These are phyloP conservation scores for Insectozyma bohioensis DNA, from an alignment of 1,139 yeast genomes.

Conservation along the genomic window DNA sequence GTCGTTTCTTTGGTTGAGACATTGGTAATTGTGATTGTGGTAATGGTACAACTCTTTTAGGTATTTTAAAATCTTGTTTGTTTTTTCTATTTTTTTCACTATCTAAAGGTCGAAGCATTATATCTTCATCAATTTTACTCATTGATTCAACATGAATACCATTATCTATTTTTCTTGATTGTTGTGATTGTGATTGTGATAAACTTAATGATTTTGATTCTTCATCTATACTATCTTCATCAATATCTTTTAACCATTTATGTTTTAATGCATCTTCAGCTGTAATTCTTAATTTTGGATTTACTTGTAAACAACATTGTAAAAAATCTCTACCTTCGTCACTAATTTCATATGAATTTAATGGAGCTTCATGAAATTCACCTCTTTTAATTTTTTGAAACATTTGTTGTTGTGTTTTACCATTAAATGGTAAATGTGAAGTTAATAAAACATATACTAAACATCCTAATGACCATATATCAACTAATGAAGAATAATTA, in stretches of 20 bases:
- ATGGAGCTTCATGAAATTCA: conserved; percentile 76
- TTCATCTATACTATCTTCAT: conserved; percentile 26
- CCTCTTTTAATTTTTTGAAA: conserved; percentile 76
- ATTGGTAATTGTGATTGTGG: conserved; percentile 39
- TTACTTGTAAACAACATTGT: conserved; percentile 65
- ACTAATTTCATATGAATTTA: conserved; percentile 66
- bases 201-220: conserved; percentile 51
- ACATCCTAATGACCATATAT: conserved; percentile 92
- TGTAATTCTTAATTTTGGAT: conserved; percentile 67
- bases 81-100: conserved; percentile 23
- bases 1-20: conserved; percentile 13
- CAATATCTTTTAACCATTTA: conserved; percentile 54
- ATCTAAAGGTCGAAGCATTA: conserved; percentile 46
- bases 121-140: conserved; percentile 45
- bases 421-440: conserved; percentile 91
- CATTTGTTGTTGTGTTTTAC: conserved; percentile 83
- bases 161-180: conserved; percentile 52
- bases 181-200: conserved; percentile 73
- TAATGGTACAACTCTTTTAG: conserved; percentile 42
- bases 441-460: conserved; percentile 85
- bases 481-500: conserved; percentile 81
- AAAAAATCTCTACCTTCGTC: conserved; percentile 68
- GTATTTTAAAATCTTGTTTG: conserved; percentile 41
- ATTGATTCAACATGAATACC: conserved; percentile 41
- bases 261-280: conserved; percentile 73